A percentile compares a stretch with the other conserved stretches of the same genome.
phyloP scores from a whole-genome alignment of 2,329 filamentous ascomycete species.

The Hypoxylon sp. region DNA sequence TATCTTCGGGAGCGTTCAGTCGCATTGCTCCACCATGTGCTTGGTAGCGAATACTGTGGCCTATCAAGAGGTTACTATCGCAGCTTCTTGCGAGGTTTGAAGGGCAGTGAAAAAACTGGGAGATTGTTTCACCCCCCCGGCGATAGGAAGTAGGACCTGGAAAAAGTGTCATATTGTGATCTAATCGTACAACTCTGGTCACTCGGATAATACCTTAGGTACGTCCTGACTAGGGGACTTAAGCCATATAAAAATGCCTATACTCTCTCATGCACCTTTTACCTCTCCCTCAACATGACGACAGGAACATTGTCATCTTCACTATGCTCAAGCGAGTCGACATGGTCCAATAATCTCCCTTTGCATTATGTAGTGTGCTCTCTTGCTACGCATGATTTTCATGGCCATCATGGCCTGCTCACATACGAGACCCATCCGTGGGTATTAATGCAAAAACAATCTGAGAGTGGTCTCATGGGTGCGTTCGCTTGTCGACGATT shows the following conservation, averaged over 20 bases:
- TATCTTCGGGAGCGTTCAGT: neutral
- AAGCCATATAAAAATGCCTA: too few relatives aligned
- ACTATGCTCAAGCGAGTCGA: too few relatives aligned
- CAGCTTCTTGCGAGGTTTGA: neutral
- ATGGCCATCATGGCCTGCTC: too few relatives aligned
- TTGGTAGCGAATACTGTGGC: neutral
- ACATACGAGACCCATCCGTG: neutral
- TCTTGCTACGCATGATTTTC: too few relatives aligned
- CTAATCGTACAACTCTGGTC: neutral
- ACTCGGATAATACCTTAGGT: neutral
- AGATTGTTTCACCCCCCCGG: neutral
- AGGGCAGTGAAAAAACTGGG: neutral
- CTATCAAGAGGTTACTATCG: neutral
- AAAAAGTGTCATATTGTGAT: neutral
- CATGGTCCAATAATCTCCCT: too few relatives aligned
- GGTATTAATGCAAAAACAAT: neutral
- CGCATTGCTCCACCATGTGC: neutral
- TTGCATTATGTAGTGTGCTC: too few relatives aligned
- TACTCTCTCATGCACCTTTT: too few relatives aligned
- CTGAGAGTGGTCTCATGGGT: neutral
- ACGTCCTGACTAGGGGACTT: too few relatives aligned
- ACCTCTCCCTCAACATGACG: too few relatives aligned
- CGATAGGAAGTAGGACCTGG: neutral
- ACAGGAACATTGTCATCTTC: too few relatives aligned
- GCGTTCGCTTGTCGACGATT: neutral